A percentile compares a stretch with the other conserved stretches of the same genome.
phyloP scores from a whole-genome alignment of 129 eudicot species.

The Helianthus tuberosus region DNA sequence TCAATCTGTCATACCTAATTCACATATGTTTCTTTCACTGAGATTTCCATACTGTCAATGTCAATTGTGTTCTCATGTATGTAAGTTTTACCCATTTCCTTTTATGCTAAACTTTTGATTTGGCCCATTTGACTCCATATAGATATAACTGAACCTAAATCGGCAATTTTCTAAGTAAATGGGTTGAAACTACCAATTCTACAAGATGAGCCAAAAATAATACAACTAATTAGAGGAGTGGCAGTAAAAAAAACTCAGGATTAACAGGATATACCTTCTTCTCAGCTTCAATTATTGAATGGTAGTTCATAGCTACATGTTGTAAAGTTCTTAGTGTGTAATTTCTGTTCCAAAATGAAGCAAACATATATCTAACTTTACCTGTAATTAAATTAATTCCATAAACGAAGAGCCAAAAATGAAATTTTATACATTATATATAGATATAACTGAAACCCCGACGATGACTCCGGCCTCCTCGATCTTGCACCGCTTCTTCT shows the following conservation, averaged over 20 bases:
- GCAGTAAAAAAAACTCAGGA: constrained; percentile 8
- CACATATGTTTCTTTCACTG: too few species aligned
- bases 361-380: constrained; percentile 70
- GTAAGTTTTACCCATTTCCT: neutral
- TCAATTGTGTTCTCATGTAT: too few species aligned
- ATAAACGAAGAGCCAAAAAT: too few species aligned
- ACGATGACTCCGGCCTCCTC: too few species aligned
- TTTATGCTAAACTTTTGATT: neutral
- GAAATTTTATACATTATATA: neutral
- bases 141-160: neutral
- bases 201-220: neutral
- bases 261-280: constrained; percentile 60
- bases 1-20: too few species aligned
- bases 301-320: constrained; percentile 72
- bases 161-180: neutral
- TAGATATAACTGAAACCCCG: too few species aligned
- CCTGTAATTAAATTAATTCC: too few species aligned
- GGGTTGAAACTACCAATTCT: neutral
- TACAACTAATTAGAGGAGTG: constrained; percentile 7
- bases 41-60: too few species aligned
- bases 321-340: constrained; percentile 77
- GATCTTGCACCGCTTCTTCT: too few species aligned
- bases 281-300: constrained; percentile 77
- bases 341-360: constrained; percentile 98
- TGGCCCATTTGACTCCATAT: neutral